Percentiles rank a stretch among this genome's conserved stretches.
phyloP scores from a whole-genome alignment of 2,329 filamentous ascomycete species.

The Trichoderma arundinaceum region DNA sequence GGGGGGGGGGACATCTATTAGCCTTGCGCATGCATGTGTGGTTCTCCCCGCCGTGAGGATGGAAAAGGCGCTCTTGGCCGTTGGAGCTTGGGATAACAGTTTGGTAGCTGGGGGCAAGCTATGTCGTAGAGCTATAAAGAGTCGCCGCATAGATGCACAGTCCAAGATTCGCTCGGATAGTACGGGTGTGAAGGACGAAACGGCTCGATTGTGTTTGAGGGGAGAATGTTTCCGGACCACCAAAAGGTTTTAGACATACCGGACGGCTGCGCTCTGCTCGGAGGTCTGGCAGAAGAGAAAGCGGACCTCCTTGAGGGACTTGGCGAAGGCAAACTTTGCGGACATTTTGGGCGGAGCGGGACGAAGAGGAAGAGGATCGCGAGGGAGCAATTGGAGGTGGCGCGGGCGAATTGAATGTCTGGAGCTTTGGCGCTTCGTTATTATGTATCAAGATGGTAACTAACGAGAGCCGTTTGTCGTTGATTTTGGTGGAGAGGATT shows the following conservation, averaged over 20 bases:
- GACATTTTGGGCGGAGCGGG: slow-evolving; percentile 68
- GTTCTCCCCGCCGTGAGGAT: not conserved
- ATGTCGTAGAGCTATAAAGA: too few relatives aligned
- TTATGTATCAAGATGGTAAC: too few relatives aligned
- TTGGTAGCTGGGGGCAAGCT: too few relatives aligned
- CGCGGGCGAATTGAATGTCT: too few relatives aligned
- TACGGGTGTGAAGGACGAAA: not conserved
- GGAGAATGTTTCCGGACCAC: not conserved
- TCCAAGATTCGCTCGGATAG: too few relatives aligned
- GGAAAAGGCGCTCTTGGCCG: not conserved
- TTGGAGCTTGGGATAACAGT: not conserved
- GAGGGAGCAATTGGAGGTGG: not conserved
- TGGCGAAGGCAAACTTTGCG: slow-evolving; percentile 88
- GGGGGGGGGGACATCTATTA: slow-evolving; percentile 33
- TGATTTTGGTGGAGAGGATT: slow-evolving; percentile 4
- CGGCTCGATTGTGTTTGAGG: not conserved
- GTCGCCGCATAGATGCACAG: too few relatives aligned
- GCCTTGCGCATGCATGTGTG: not conserved
- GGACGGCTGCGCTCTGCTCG: slow-evolving; percentile 84
- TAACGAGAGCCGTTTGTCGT: not conserved
- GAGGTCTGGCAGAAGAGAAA: slow-evolving; percentile 97
- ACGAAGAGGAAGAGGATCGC: not conserved
- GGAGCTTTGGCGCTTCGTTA: too few relatives aligned
- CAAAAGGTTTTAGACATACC: slow-evolving; percentile 59
- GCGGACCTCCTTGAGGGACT: slow-evolving; percentile 89